Evolutionary conservation across 2,329 filamentous ascomycete genomes (phyloP), one percentile per base, ranked within the genome.

Genomic region (Didymellaceae sp.): DNA sequence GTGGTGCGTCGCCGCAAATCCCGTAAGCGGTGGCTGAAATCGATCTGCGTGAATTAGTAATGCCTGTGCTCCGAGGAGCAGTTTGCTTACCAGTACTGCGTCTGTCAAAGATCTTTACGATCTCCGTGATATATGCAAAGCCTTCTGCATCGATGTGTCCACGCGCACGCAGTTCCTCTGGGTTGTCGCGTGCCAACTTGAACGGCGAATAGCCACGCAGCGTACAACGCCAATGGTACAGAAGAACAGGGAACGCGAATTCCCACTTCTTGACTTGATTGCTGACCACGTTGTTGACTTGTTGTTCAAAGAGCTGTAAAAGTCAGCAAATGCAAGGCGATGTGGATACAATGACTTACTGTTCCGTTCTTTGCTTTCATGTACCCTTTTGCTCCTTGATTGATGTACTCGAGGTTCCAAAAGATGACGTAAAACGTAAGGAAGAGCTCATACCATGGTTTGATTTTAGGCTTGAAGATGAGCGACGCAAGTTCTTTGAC

Each of bases 401-500:
- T 62, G 16, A 74, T 71, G 52, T 71, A 74, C 18, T 71, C 67
- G 8, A 74, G 63, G 34, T 73, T 72, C 62, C 62, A 72, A 34
- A 71, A 63, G 9, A 73, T 57, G 13, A 74, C 63, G 45, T 70
- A 72, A 11, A 72, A 66, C 5, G 68, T 60, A 34, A 74, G 34
- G 39, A 69, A 71, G 10, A 74, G 47, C 34, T 72, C 69, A 32
- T 72, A 73, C 70, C 70, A 74, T 2, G 69, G 70, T 34, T 72
- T 73, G 52, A 70, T 67, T 22, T 61, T 65, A 3, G 63, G 57
- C 22, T 64, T 64, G 57, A 71, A 71, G 17, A 73, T 68, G n/a
- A 58, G 47, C 11, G 58, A 46, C 7, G 57, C 55, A 9, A 73
- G 51, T 37, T 66, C 57, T 42, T 72, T 72, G 8, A 66, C 54